Conservation (phyloP, 2,329 filamentous ascomycete genomes). For the Tothia fuscella region DNA sequence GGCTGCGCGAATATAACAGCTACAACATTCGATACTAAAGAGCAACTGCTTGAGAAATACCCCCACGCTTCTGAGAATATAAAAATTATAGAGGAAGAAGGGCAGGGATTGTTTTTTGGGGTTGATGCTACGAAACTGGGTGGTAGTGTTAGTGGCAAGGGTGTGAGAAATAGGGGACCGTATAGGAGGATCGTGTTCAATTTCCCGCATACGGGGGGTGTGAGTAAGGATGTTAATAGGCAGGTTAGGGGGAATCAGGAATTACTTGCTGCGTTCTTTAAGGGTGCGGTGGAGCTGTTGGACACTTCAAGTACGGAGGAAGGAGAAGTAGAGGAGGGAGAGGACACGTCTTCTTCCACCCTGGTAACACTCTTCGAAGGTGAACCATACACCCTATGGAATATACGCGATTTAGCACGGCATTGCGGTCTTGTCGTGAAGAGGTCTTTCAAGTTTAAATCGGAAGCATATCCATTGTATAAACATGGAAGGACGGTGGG, state of each 20-base stretch:
- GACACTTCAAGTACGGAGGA: slow-evolving; percentile 14
- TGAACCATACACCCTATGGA: slow-evolving; percentile 93
- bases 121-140: slow-evolving; percentile 58
- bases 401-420: slow-evolving; percentile 73
- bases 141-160: slow-evolving; percentile 26
- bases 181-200: slow-evolving; percentile 78
- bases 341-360: slow-evolving; percentile 38
- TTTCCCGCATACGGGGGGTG: slow-evolving; percentile 91
- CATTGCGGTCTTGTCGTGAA: slow-evolving; percentile 61
- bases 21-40: slow-evolving; percentile 52
- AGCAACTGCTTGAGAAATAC: slow-evolving; percentile 58
- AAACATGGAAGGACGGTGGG: slow-evolving; percentile 62
- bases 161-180: slow-evolving; percentile 29
- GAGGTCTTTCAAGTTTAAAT: slow-evolving; percentile 57
- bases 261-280: slow-evolving; percentile 37
- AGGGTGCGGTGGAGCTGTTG: slow-evolving; percentile 21
- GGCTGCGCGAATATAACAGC: slow-evolving; percentile 54
- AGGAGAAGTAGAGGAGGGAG: slow-evolving; percentile 9
- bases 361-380: slow-evolving; percentile 85
- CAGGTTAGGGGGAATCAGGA: slow-evolving; percentile 85
- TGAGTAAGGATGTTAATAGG: slow-evolving; percentile 83
- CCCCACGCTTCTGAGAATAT: slow-evolving; percentile 53
- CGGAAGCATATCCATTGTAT: slow-evolving; percentile 59
- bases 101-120: slow-evolving; percentile 42
- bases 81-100: slow-evolving; percentile 17